A percentile compares a stretch with the other conserved stretches of the same genome.
Evolutionary conservation across 179 eudicot species (phyloP).

Genomic region (Beta lomatogona): DNA sequence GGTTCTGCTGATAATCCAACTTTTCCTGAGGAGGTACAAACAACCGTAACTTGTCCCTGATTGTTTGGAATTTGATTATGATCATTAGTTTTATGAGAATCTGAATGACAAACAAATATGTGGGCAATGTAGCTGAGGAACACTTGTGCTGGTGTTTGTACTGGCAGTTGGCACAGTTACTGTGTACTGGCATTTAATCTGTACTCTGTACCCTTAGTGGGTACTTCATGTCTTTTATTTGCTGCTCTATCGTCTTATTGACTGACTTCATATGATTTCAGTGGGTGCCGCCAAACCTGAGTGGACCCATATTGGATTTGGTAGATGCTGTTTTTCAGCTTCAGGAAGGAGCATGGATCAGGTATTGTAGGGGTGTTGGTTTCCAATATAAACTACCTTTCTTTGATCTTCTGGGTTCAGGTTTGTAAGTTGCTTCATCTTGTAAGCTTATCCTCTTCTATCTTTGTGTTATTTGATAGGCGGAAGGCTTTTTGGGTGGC

Average conservation of each 20-base stretch:
- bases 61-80: not conserved
- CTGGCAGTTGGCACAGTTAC: not conserved
- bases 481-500: slow-evolving; percentile 98
- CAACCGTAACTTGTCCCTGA: not conserved
- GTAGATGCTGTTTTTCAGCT: slow-evolving; percentile 97
- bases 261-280: slow-evolving; percentile 39
- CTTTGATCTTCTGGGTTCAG: not conserved
- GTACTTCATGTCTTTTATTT: not conserved
- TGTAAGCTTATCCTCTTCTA: slow-evolving; percentile 4
- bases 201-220: not conserved
- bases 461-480: slow-evolving; percentile 44
- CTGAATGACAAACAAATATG: not conserved
- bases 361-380: slow-evolving; percentile 45
- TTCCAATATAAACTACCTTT: not conserved
- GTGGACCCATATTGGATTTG: slow-evolving; percentile 83
- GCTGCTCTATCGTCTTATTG: not conserved
- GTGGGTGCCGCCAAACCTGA: slow-evolving; percentile 95
- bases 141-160: not conserved
- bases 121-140: not conserved
- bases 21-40: slow-evolving; percentile 75
- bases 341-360: slow-evolving; percentile 99
- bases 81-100: not conserved
- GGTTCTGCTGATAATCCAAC: slow-evolving; percentile 60
- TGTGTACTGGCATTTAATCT: not conserved
- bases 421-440: slow-evolving; percentile 5